A percentile compares a stretch with the other conserved stretches of the same genome.
phyloP scores from a whole-genome alignment of 75 land plant species.

The Sequoia sempervirens region DNA sequence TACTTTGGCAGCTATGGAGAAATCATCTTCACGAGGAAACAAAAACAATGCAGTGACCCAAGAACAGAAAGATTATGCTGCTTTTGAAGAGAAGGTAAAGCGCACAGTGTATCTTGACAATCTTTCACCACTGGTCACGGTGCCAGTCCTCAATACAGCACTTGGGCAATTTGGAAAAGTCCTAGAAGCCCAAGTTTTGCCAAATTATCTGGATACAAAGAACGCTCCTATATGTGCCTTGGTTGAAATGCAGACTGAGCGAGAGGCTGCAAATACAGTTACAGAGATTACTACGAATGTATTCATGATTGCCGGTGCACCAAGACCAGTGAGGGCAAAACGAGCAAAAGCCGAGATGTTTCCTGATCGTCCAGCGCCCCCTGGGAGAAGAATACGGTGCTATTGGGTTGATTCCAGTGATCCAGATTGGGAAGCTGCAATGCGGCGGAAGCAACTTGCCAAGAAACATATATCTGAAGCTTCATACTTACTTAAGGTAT shows the following conservation, averaged over 20 bases:
- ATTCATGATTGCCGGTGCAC: constrained; percentile 72
- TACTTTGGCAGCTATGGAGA: neutral
- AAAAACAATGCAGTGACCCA: neutral
- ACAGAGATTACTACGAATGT: constrained; percentile 17
- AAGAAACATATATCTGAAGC: constrained; percentile 40
- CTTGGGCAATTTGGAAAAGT: constrained; percentile 65
- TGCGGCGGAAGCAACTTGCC: constrained; percentile 16
- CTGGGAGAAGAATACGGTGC: constrained; percentile 30
- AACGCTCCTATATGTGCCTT: constrained; percentile 29
- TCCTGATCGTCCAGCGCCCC: constrained; percentile 47
- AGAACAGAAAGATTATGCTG: constrained; percentile 29
- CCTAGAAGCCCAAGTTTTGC: constrained; percentile 35
- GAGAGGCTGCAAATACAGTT: constrained; percentile 31
- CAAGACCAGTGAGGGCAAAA: constrained; percentile 62
- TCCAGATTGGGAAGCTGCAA: constrained; percentile 41
- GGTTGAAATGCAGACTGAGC: constrained; percentile 50
- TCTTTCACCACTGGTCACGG: constrained; percentile 47
- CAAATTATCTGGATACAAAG: constrained; percentile 31
- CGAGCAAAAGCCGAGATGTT: constrained; percentile 51
- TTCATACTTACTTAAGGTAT: constrained; percentile 43
- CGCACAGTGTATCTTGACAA: constrained; percentile 57
- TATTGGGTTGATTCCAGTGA: constrained; percentile 49
- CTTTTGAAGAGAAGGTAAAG: constrained; percentile 53
- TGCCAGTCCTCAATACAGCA: constrained; percentile 38
- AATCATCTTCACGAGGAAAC: neutral